Percentiles rank a stretch among this genome's conserved stretches.
Conservation (phyloP, 441 rosid species). For the Capsella rubella region DNA sequence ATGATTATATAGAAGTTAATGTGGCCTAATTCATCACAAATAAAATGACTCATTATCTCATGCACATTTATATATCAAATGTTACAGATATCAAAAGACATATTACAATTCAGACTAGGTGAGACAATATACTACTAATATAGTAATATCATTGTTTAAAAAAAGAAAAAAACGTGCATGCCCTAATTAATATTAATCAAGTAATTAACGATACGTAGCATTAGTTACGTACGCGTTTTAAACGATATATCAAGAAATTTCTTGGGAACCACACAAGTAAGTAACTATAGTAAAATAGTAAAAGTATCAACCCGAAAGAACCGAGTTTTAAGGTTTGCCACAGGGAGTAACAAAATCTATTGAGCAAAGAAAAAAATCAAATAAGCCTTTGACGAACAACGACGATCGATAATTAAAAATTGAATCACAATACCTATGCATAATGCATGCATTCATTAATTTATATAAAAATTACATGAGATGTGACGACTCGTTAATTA, state of each 20-base stretch:
- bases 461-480: background rate
- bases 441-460: background rate
- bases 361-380: conserved; percentile 3
- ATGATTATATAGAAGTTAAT: background rate
- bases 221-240: background rate
- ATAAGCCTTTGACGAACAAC: background rate
- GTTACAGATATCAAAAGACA: background rate
- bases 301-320: background rate
- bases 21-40: background rate
- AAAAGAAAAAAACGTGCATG: background rate
- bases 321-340: conserved; percentile 25
- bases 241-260: background rate
- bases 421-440: too few species aligned
- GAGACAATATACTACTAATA: too few species aligned
- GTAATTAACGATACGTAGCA: background rate
- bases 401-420: background rate
- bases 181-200: background rate
- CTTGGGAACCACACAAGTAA: conserved; percentile 2
- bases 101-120: background rate
- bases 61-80: background rate
- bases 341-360: conserved; percentile 24
- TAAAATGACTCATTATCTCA: background rate
- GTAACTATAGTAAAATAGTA: background rate
- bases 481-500: background rate
- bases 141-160: background rate